Evolutionary conservation across 176 grass and related monocot species (phyloP).

Genomic region (Oryza nivara): DNA sequence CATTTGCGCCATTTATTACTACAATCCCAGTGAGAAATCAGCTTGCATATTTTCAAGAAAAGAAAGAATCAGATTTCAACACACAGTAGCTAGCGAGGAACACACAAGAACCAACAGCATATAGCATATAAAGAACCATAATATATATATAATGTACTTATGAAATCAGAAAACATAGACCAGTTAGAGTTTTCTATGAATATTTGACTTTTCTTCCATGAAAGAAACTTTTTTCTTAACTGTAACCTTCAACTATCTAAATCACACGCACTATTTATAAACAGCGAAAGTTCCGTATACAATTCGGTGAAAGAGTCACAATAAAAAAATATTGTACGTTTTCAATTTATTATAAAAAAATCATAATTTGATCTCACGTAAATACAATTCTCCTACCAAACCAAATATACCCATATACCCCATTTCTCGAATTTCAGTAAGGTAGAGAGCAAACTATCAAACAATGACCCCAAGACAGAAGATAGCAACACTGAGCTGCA

Average conservation of each 20-base stretch:
- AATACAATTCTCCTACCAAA: background rate
- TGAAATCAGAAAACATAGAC: background rate
- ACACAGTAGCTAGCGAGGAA: too few species aligned
- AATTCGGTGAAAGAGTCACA: background rate
- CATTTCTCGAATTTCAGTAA: background rate
- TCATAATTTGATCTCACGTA: background rate
- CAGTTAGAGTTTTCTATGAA: background rate
- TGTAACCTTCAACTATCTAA: background rate
- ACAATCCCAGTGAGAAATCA: background rate
- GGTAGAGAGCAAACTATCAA: background rate
- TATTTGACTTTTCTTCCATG: background rate
- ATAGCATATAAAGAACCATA: background rate
- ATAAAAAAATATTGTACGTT: background rate
- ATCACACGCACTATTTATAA: background rate
- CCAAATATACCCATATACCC: background rate
- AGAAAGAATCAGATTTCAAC: too few species aligned
- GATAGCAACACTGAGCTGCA: background rate
- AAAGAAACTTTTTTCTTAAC: background rate
- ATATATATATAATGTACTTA: background rate
- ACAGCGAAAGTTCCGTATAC: background rate
- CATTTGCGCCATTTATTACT: background rate
- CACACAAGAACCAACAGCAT: background rate
- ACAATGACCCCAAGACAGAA: background rate
- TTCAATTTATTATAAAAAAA: too few species aligned
- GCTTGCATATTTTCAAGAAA: background rate